Base-by-base conservation (phyloP, 164 flowering plant species). In the Liquidambar formosana region DNA sequence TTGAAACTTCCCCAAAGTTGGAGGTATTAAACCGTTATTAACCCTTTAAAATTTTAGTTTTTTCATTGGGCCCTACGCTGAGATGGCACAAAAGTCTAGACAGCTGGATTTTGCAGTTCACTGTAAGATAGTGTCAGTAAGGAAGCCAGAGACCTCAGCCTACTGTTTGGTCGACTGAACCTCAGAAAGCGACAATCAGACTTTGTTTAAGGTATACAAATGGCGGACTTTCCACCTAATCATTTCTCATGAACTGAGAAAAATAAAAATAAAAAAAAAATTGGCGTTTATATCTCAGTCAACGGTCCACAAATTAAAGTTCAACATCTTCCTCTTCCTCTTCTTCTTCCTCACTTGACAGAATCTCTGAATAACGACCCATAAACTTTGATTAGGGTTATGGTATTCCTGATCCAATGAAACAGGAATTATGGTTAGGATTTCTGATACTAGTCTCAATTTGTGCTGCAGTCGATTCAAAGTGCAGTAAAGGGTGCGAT, bases 401-500 rank as follows among this genome's bases (percentile, higher is more conserved):
- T 13, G n/a, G n/a, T 18, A n/a, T 49, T 16, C 14, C n/a, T 49
- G 53, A 49, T 18, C 53, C 5, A 16, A 15, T 15, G 53, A 49
- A 10, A 49, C 0, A 8, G 6, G n/a, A n/a, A 49, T 49, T 49
- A 49, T 1, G 53, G 21, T 49, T 68, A 1, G 49, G 41, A n/a
- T 64, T 74, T 19, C 9, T 51, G 33, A 25, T 77, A 46, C 10
- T 71, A 1, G 18, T 74, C 18, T 69, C 71, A 5, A 44, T 73
- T 4, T 63, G 11, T 15, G 41, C 63, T 48, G 13, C 47, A 1
- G 83, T 61, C 19, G 75, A 79, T 65, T 75, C 91, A 0, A 59
- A 74, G 45, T 89, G 97, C 65, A 71, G 63, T 22, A 70, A 56
- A n/a, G 72, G 79, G 13, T 89, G 94, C 73, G 77, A 77, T 33